Conservation (phyloP, 1,284 basidiomycete genomes). For the Farysia itapuensis region DNA sequence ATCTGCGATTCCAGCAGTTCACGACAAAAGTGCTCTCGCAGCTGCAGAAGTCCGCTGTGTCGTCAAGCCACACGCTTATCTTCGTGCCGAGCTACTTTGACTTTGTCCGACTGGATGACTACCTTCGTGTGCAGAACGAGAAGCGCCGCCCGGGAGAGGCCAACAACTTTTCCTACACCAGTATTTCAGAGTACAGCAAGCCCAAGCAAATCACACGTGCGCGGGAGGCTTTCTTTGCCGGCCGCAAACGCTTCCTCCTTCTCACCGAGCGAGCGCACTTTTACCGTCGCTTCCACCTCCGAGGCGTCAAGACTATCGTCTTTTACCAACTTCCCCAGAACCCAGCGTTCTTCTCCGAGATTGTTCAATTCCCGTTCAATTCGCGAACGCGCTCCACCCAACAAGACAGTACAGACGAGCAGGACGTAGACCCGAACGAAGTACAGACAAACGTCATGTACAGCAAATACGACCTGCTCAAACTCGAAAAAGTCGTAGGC, state of each 20-base stretch:
- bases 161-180: conserved; percentile 65
- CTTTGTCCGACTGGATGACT: conserved; percentile 86
- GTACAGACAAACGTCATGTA: conserved; percentile 70
- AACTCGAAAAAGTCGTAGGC: conserved; percentile 76
- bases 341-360: conserved; percentile 85
- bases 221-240: conserved; percentile 86
- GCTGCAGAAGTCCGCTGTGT: conserved; percentile 85
- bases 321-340: conserved; percentile 92
- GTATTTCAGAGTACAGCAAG: conserved; percentile 92
- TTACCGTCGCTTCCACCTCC: conserved; percentile 71
- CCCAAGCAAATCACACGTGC: conserved; percentile 91
- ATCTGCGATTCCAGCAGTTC: conserved; percentile 83
- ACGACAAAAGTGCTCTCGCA: conserved; percentile 79
- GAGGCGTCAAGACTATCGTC: conserved; percentile 85
- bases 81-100: conserved; percentile 96
- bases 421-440: conserved; percentile 70
- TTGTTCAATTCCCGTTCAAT: conserved; percentile 78
- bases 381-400: background rate
- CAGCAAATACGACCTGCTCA: conserved; percentile 83
- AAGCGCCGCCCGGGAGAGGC: conserved; percentile 53
- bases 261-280: conserved; percentile 98
- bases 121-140: conserved; percentile 67
- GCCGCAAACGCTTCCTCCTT: conserved; percentile 81
- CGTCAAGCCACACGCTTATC: conserved; percentile 81
- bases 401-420: conserved; percentile 16